Evolutionary conservation across 305 asterid species (phyloP).

Genomic region (Solanum hybrid): DNA sequence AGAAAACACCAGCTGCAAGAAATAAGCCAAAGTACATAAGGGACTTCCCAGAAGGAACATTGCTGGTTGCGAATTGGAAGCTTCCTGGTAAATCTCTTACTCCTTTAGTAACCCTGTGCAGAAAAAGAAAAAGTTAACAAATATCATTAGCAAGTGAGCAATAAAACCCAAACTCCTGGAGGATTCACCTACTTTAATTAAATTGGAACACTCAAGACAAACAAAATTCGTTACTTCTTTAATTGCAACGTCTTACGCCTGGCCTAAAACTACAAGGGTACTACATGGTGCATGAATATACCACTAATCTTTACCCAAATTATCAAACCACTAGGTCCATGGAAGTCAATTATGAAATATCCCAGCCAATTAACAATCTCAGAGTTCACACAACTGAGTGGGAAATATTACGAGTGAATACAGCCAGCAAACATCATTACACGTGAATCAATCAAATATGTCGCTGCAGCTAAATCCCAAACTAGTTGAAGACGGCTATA

Average conservation of each 20-base stretch:
- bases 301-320: not conserved
- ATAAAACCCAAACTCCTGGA: not conserved
- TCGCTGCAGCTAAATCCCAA: not conserved
- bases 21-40: constrained; percentile 60
- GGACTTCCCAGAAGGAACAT: constrained; percentile 66
- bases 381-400: not conserved
- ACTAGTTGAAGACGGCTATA: not conserved
- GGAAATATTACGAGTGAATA: not conserved
- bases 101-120: constrained; percentile 56
- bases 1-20: constrained; percentile 70
- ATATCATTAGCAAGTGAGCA: constrained; percentile 1
- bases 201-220: not conserved
- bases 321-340: not conserved
- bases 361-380: not conserved
- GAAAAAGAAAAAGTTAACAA: not conserved
- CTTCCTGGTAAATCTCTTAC: constrained; percentile 65
- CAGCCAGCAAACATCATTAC: not conserved
- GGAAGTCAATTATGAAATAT: not conserved
- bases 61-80: constrained; percentile 64
- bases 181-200: not conserved
- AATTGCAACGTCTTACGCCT: not conserved
- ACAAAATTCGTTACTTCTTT: not conserved
- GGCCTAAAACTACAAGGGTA: not conserved
- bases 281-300: not conserved
- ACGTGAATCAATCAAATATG: not conserved